phyloP scores from a whole-genome alignment of 257 asterid species.

The Scutellaria baicalensis region DNA sequence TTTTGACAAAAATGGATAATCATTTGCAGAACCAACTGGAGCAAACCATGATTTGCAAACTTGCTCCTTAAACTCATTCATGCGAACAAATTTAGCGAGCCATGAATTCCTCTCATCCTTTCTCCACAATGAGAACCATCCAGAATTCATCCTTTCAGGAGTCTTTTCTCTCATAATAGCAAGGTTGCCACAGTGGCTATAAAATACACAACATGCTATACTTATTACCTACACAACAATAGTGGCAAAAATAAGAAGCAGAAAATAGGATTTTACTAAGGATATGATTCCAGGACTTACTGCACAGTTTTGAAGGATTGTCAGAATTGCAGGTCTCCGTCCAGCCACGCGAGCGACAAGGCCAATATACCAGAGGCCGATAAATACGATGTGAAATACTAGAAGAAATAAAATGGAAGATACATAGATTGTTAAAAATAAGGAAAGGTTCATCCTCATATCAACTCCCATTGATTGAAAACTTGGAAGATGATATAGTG shows the following conservation, averaged over 20 bases:
- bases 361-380: slow-evolving; percentile 94
- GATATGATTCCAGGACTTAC: slow-evolving; percentile 46
- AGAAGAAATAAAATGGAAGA: slow-evolving; percentile 91
- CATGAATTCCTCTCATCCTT: slow-evolving; percentile 77
- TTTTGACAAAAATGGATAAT: slow-evolving; percentile 86
- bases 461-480: slow-evolving; percentile 99
- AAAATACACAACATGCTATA: slow-evolving; percentile 98
- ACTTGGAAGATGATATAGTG: slow-evolving; percentile 97
- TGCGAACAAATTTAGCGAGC: slow-evolving; percentile 75
- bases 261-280: slow-evolving; percentile 8
- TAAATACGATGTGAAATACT: slow-evolving; percentile 79
- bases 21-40: slow-evolving; percentile 97
- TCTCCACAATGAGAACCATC: slow-evolving; percentile 76
- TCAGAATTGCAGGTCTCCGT: slow-evolving; percentile 76
- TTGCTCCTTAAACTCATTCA: slow-evolving; percentile 85
- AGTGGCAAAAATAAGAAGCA: slow-evolving; percentile 38
- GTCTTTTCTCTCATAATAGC: slow-evolving; percentile 66
- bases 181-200: slow-evolving; percentile 99
- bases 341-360: slow-evolving; percentile 98
- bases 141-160: slow-evolving; percentile 55
- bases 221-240: slow-evolving; percentile 88
- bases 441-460: slow-evolving; percentile 90
- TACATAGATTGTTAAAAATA: slow-evolving; percentile 75
- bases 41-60: slow-evolving; percentile 99
- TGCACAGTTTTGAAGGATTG: slow-evolving; percentile 88